Percentiles rank a stretch among this genome's conserved stretches.
These are phyloP conservation scores for Thielaviopsis populi DNA, from an alignment of 2,329 filamentous ascomycete species.

Conservation along the genomic window DNA sequence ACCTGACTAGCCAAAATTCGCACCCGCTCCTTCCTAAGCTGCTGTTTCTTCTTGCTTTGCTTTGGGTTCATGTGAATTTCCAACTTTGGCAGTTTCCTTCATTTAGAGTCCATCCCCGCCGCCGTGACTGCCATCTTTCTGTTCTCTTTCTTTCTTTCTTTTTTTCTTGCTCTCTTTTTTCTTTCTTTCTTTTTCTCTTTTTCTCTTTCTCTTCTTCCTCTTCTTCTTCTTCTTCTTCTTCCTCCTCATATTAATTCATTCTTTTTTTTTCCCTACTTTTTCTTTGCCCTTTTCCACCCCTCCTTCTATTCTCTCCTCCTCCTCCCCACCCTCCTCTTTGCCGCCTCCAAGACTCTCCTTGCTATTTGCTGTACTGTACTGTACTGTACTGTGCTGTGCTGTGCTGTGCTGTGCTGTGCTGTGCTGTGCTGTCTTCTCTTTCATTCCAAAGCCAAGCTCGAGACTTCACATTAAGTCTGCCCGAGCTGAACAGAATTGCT, in stretches of 20 bases:
- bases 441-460: conserved; percentile 1
- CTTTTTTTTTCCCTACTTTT: conserved; percentile 14
- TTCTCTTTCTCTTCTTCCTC: conserved; percentile 17
- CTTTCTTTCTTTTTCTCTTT: conserved; percentile 18
- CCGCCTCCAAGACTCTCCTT: background rate
- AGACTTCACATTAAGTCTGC: background rate
- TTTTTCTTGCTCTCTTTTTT: conserved; percentile 17
- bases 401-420: background rate
- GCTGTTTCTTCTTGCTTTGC: too few relatives aligned
- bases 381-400: too few relatives aligned
- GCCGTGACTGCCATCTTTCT: background rate
- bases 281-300: conserved; percentile 3
- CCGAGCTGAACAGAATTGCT: background rate
- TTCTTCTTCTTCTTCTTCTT: conserved; percentile 19
- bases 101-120: conserved; percentile 2
- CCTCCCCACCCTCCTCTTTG: background rate
- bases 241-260: conserved; percentile 18
- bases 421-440: background rate
- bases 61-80: background rate
- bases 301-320: conserved; percentile 14
- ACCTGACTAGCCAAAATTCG: background rate
- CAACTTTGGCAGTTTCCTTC: conserved; percentile 1
- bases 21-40: background rate
- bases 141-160: conserved; percentile 8
- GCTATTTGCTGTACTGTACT: too few relatives aligned